Evolutionary conservation across 441 rosid species (phyloP), one percentile per base, ranked within the genome.

Genomic region (Adansonia rubrostipa): DNA sequence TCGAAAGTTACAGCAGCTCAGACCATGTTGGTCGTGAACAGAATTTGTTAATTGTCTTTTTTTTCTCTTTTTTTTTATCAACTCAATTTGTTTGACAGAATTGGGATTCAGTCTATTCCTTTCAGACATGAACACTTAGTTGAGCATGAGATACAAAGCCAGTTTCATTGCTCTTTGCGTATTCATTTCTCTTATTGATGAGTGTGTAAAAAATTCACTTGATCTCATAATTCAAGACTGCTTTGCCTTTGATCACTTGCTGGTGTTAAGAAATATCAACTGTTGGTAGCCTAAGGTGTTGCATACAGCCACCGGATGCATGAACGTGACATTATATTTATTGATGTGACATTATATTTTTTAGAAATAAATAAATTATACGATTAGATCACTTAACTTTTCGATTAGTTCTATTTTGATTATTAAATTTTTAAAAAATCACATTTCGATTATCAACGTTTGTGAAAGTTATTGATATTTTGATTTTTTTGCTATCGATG

Each of bases 191-290:
- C 80, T 79, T 63, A 19, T 78, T 79, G 24, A 54, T 58, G 76
- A 61, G 87, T 80, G 86, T 85, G 85, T 82, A 82, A 85, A 85
- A 81, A 68, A 33, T 75, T 77, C 80, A 79, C 76, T 79, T 77
- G 56, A 76, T 84, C 71, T 80, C 61, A 67, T 36, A 36, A 36
- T 36, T 36, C 40, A 36, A 36, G 40, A 36, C 40, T 36, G 40
- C 40, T 36, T 36, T 36, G 40, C 40, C 40, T 42, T 42, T 6
- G 45, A 42, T 42, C 45, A 42, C 42, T 45, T 19, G 20, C 3
- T 36, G 65, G 73, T 20, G 54, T 11, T 50, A 11, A 50, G 54
- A 50, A 50, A 11, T 14, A 11, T 50, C 0, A 50, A 50, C 14
- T 50, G 13, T 50, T 10, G 54, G 15, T 11, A 50, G 54, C 15